Base-by-base conservation (phyloP, 1,139 yeast genomes). In the Sugiyamaella pinicola region DNA sequence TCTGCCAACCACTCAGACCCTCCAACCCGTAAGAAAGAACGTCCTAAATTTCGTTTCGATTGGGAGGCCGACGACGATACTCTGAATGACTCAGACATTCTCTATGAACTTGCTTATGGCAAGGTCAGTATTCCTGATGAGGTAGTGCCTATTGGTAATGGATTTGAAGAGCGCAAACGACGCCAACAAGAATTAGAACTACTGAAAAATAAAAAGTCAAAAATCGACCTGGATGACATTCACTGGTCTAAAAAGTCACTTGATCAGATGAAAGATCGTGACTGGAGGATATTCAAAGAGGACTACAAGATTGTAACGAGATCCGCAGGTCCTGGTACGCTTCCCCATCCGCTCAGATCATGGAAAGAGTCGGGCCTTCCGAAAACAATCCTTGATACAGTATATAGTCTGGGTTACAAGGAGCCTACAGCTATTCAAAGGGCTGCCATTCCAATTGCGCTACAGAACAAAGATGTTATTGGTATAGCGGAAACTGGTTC, bases 401-500 rank as follows among this genome's bases (percentile, higher is more conserved):
- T 82, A 1, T 53, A 69, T 0, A 59, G 59, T 8, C 66, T 84
- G 2, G 77, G 79, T 0, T 87, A 80, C 62, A 60, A 59, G 1
- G 80, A 79, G 6, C 96, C 99, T 1, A 87, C 97, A 0, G 93
- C 98, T 0, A 85, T 93, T 55, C 99, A 93, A 66, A 72, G 96
- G 57, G 95, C 95, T 0, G 79, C 97, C 0, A 81, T 91, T 10
- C 97, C 97, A 0, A 74, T 86, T 43, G 87, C 88, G 0, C 61
- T 86, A 33, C 66, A 72, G 0, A 71, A 76, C 3, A 68, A 79
- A 39, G 97, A 93, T 67, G 76, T 89, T 3, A 77, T 91, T 22
- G 98, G 96, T 22, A 80, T 91, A n/a, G 97, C 98, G 0, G 93
- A 90, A 61, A 93, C 99, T 0, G 99, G 98, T 21, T 87, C 96